Conservation (phyloP, 495 filamentous ascomycete genomes). For the Penicillium fimorum region DNA sequence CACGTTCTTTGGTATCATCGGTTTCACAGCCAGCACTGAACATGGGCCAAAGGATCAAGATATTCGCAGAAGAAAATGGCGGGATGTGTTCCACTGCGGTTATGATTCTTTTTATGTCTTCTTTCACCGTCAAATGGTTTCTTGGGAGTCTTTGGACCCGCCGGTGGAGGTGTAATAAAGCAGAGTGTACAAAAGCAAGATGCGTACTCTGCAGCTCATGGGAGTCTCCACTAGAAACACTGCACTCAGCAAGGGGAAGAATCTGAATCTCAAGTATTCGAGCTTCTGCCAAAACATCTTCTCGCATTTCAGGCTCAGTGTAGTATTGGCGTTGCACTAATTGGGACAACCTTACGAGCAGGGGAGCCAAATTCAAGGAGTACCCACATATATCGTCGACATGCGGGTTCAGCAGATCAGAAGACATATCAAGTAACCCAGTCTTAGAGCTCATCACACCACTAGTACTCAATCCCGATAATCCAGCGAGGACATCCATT, state of each 20-base stretch:
- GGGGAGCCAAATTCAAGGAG: slow-evolving; percentile 28
- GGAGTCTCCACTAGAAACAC: slow-evolving; percentile 5
- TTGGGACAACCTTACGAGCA: slow-evolving; percentile 21
- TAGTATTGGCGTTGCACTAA: slow-evolving; percentile 10
- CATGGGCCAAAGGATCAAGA: slow-evolving; percentile 36
- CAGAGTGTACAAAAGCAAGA: slow-evolving; percentile 31
- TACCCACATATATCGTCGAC: slow-evolving; percentile 38
- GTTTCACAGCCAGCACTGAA: slow-evolving; percentile 39
- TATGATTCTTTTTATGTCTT: slow-evolving; percentile 25
- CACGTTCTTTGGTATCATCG: slow-evolving; percentile 17
- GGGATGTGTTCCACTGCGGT: slow-evolving; percentile 20
- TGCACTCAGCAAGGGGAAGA: slow-evolving; percentile 11
- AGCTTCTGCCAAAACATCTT: slow-evolving; percentile 3
- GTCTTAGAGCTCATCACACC: slow-evolving; percentile 3
- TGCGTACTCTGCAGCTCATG: slow-evolving; percentile 28
- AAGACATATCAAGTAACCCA: slow-evolving; percentile 7
- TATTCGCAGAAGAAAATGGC: slow-evolving; percentile 28
- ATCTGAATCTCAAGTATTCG: slow-evolving; percentile 20
- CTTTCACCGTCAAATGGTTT: slow-evolving; percentile 23
- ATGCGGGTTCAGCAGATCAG: not conserved
- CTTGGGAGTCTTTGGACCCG: slow-evolving; percentile 24
- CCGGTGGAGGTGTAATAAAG: slow-evolving; percentile 35
- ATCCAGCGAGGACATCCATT: slow-evolving; percentile 28
- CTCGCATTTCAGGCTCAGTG: not conserved
- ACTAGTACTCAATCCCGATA: slow-evolving; percentile 20